These are phyloP conservation scores for Fomitiporia mediterranea DNA, from an alignment of 1,284 basidiomycete species.

Conservation along the genomic window DNA sequence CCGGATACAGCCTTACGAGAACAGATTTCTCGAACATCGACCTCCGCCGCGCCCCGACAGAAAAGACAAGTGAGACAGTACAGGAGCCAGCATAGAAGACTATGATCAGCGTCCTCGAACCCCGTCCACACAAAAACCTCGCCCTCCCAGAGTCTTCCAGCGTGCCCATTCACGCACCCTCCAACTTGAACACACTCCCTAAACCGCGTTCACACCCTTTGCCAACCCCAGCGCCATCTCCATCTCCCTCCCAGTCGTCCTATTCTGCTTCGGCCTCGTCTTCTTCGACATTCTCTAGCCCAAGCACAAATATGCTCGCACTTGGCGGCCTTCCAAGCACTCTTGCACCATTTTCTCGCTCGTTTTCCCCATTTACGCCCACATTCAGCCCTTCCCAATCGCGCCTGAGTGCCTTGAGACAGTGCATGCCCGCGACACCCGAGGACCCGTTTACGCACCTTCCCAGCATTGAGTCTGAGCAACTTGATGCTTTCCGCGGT, in stretches of 20 bases:
- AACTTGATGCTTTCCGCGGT: slow-evolving; percentile 8
- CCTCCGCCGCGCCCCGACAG: not conserved
- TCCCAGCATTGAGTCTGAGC: not conserved
- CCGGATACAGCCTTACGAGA: not conserved
- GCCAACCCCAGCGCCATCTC: slow-evolving; percentile 17
- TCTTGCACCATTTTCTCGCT: not conserved
- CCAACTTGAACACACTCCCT: not conserved
- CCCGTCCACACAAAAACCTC: slow-evolving; percentile 17
- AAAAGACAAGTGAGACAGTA: slow-evolving; percentile 3
- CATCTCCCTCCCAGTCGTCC: slow-evolving; percentile 10
- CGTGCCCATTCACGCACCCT: not conserved
- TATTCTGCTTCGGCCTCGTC: not conserved
- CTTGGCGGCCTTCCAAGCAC: not conserved
- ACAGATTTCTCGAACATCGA: not conserved
- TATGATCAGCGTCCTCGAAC: slow-evolving; percentile 15
- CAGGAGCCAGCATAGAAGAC: slow-evolving; percentile 11
- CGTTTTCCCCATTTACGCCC: slow-evolving; percentile 1
- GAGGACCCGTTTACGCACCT: not conserved
- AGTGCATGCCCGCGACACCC: slow-evolving; percentile 3
- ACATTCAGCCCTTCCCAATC: not conserved
- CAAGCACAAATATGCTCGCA: slow-evolving; percentile 4
- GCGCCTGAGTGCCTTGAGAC: not conserved
- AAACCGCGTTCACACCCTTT: slow-evolving; percentile 3
- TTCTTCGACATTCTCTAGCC: not conserved
- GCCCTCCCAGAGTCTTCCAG: not conserved